Evolutionary conservation across 495 filamentous ascomycete species (phyloP), one percentile per base, ranked within the genome.

Genomic region (Penicillium soppii): DNA sequence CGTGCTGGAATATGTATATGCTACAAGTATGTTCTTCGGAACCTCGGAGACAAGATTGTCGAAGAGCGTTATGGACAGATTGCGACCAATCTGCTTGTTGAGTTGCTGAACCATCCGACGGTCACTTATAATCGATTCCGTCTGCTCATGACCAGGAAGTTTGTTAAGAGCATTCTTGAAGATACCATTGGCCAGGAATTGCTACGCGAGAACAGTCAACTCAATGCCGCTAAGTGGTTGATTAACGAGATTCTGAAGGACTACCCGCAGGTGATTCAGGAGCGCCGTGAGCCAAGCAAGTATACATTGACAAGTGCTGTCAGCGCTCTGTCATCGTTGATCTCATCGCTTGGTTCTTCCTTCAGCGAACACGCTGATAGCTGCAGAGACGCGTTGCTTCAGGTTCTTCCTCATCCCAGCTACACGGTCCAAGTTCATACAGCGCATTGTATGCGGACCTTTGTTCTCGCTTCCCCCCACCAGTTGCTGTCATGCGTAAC

Each of bases 341-440:
- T 96, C 44, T 78, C 76, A 26, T 87, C 83, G 0, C 76, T 97
- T 22, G 92, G 92, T 3, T 90, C 94, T 19, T 90, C 91, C 19
- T 81, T 89, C 33, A 86, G 80, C 43, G 75, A 70, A 37, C 79
- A 94, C 58, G 86, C 88, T 5, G 94, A 99, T 48, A 64, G 72
- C 20, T 92, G 89, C 59, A 82, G 92, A 20, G 94, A 97, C 64
- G 89, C 87, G 9, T 76, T 99, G 22, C 74, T 97, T 29, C 91
- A 97, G 60, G 90, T 96, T 9, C 74, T 97, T 3, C 88, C 95
- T 57, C 95, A 99, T 63, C 90, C 92, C 3, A 97, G 89, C 70
- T 97, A 97, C 62, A 91, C 91, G 7, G 92, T 99, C 6, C 94
- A 97, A 64, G 82, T 97, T 2, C 85, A 92, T 57, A 86, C 89